Evolutionary conservation across 257 asterid species (phyloP), one percentile per base, ranked within the genome.

Genomic region (Striga asiatica): DNA sequence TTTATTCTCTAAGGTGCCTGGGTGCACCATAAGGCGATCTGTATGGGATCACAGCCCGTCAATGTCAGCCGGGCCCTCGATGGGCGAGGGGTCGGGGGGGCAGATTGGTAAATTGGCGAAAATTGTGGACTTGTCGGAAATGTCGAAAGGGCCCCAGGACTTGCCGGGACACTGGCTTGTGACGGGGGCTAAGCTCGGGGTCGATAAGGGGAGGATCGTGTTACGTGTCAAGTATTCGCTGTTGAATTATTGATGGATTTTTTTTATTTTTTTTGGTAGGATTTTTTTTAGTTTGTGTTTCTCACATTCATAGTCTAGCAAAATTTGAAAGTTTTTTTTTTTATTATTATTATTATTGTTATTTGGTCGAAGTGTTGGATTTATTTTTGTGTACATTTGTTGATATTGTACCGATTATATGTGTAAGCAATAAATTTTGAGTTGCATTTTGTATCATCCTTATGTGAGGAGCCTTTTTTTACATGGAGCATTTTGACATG

Each of bases 111-210:
- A 92, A 67, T 70, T 92, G 68, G 88, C 77, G 0, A 92, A 84
- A 61, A 82, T 92, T 8, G 98, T 92, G 55, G 98, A 92, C 60
- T 74, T 77, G 79, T 80, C 97, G 7, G 98, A 92, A 64, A 84
- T 92, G 98, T 82, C 79, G n/a, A 92, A 84, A 62, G 98, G 98
- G 34, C 98, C 98, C 2, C 97, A 88, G 39, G 98, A 92, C 66
- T 74, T 81, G 62, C 98, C 98, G 0, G 98, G 98, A 1, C 98
- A 92, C 56, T 92, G 98, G 98, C 24, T 92, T 64, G 95, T 92
- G 6, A 92, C 98, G 0, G 98, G 98, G 46, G 98, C 98, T n/a
- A 92, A 92, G 79, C 95, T 92, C 60, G 98, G 98, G n/a, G 94
- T 92, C 24, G 97, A 92, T 64, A 88, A 84, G 68, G 98, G 97